Conservation (phyloP, 148 eudicot genomes). For the Amaranthus cruentus region DNA sequence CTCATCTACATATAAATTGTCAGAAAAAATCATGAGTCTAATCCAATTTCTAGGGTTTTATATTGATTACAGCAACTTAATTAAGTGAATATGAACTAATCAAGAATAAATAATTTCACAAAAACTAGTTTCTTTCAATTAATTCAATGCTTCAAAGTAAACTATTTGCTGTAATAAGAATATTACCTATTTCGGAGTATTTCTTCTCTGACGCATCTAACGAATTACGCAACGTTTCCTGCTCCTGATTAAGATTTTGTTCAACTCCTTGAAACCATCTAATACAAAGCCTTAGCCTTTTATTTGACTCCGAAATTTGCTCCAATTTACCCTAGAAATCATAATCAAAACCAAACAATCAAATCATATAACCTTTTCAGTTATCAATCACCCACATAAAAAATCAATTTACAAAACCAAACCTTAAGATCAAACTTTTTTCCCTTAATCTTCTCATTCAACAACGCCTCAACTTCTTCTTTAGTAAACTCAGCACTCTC, state of each 20-base stretch:
- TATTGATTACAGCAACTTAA: neutral
- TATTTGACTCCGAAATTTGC: constrained; percentile 45
- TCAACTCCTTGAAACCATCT: constrained; percentile 69
- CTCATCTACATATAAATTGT: neutral
- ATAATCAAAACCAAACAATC: neutral
- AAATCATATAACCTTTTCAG: neutral
- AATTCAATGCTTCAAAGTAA: neutral
- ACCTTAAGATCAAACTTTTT: constrained; percentile 66
- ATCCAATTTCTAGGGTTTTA: neutral
- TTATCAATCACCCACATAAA: neutral
- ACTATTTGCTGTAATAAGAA: neutral
- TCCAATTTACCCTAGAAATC: constrained; percentile 52
- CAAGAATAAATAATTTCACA: neutral
- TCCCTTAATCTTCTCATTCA: constrained; percentile 68
- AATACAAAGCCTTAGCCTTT: constrained; percentile 48
- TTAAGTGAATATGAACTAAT: neutral
- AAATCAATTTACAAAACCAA: neutral
- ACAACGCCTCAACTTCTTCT: constrained; percentile 63
- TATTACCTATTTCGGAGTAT: constrained; percentile 43
- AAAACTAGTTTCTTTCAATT: neutral
- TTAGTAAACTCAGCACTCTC: constrained; percentile 49
- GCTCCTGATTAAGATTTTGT: constrained; percentile 37
- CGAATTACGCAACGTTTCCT: constrained; percentile 35
- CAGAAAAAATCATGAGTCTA: neutral
- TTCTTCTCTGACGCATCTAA: constrained; percentile 43